A percentile compares a stretch with the other conserved stretches of the same genome.
phyloP scores from a whole-genome alignment of 1,284 basidiomycete genomes.

The Heterobasidion annosum region DNA sequence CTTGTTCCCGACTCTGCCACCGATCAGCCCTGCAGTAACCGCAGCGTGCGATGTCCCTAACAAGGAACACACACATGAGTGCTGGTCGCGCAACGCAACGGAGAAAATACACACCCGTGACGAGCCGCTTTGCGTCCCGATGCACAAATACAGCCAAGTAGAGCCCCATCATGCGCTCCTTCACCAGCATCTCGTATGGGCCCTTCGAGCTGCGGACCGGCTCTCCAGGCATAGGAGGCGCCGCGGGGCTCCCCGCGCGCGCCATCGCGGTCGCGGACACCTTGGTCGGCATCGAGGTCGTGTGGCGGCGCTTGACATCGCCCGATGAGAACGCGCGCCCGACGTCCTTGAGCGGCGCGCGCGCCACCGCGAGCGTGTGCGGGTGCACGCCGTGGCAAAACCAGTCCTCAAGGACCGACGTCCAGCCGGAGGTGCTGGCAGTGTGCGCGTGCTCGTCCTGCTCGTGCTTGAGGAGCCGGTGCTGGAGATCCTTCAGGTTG shows the following conservation, averaged over 20 bases:
- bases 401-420: slow-evolving; percentile 66
- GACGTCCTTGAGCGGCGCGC: slow-evolving; percentile 3
- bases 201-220: slow-evolving; percentile 25
- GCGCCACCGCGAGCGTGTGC: not conserved
- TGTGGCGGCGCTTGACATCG: slow-evolving; percentile 6
- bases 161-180: slow-evolving; percentile 85
- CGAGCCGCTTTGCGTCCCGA: slow-evolving; percentile 49
- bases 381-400: slow-evolving; percentile 37
- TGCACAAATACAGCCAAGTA: slow-evolving; percentile 72
- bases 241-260: not conserved
- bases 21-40: slow-evolving; percentile 82
- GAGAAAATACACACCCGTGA: slow-evolving; percentile 36
- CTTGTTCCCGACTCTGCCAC: slow-evolving; percentile 81
- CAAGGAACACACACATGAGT: not conserved
- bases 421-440: slow-evolving; percentile 47
- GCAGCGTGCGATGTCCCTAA: slow-evolving; percentile 59
- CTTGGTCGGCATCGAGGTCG: not conserved
- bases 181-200: slow-evolving; percentile 74
- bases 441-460: slow-evolving; percentile 6
- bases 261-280: not conserved
- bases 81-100: not conserved
- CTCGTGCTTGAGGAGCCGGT: slow-evolving; percentile 2
- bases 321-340: slow-evolving; percentile 7
- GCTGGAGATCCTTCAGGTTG: slow-evolving; percentile 18
- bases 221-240: not conserved